Evolutionary conservation across 2,329 filamentous ascomycete genomes (phyloP), one percentile per base, ranked within the genome.

Genomic region (Monilinia aucupariae): DNA sequence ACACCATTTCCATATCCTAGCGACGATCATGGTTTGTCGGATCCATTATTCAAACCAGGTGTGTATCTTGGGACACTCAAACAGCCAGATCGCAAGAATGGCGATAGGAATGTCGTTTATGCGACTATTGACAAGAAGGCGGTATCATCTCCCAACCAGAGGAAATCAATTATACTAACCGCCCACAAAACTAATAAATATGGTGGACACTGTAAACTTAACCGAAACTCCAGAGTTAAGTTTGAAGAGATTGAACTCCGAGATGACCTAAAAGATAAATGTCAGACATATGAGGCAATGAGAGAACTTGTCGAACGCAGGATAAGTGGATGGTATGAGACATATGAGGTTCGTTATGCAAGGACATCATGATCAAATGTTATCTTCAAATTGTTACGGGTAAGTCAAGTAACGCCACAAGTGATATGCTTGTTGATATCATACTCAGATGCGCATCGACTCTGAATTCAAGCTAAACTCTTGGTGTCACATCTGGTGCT

Each of bases 261-360:
- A 17, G 27, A 25, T 17, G 54, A 47, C 30, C 54, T 56, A 10
- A 56, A 25, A 20, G 27, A 47, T 20, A 56, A 56, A 47, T 56
- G 54, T 25, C 41, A 56, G 41, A 34, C 54, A 34, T 22, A 34
- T 22, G 27, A 56, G 47, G 54, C 54, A 34, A 56, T 56, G 54
- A 56, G 54, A 45, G 54, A 56, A 47, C 41, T 56, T 34, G 54
- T 56, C 13, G 41, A 56, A 45, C 54, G 41, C 41, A 56, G 54
- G 13, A 47, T 56, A 8, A 34, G 27, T 56, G 54, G 54, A 45
- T 56, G 41, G 54, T 34, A 56, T 22, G 30, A 56, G 12, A 56
- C 27, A 34, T 56, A 56, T 25, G 54, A 56, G 54, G 54, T 56
- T 34, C 54, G 54, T 15, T 56, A 56, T 34, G 54, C 54, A 27